phyloP scores from a whole-genome alignment of 345 rosid species.

The Microcos paniculata region DNA sequence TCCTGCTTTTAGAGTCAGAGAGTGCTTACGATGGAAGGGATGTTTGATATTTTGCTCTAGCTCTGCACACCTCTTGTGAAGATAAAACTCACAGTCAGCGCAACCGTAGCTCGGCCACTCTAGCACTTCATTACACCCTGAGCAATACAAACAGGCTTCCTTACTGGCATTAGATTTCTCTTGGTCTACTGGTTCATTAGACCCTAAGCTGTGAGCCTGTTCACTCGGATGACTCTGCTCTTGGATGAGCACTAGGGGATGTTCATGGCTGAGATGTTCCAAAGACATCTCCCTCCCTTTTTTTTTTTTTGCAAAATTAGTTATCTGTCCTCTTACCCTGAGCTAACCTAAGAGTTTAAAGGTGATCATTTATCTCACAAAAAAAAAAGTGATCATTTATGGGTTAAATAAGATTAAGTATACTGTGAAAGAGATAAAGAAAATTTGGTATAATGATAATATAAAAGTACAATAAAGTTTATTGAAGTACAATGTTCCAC shows the following conservation, averaged over 20 bases:
- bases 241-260: not conserved
- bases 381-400: too few species aligned
- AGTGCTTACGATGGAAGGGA: not conserved
- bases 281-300: not conserved
- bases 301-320: not conserved
- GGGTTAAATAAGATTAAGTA: too few species aligned
- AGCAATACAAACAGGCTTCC: not conserved
- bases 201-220: too few species aligned
- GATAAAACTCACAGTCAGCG: not conserved
- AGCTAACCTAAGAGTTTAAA: too few species aligned
- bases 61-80: not conserved
- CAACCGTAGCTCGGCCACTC: not conserved
- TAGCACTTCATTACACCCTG: not conserved
- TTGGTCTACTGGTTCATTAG: too few species aligned
- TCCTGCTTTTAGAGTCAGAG: not conserved
- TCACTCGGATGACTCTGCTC: too few species aligned
- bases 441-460: too few species aligned
- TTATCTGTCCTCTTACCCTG: too few species aligned
- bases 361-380: too few species aligned
- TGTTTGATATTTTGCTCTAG: not conserved
- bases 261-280: not conserved
- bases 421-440: too few species aligned
- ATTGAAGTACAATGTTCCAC: too few species aligned
- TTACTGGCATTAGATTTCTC: not conserved
- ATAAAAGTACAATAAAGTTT: too few species aligned